Base-by-base conservation (phyloP, 202 grass and related monocot species). In the Schoenoplectus triqueter region DNA sequence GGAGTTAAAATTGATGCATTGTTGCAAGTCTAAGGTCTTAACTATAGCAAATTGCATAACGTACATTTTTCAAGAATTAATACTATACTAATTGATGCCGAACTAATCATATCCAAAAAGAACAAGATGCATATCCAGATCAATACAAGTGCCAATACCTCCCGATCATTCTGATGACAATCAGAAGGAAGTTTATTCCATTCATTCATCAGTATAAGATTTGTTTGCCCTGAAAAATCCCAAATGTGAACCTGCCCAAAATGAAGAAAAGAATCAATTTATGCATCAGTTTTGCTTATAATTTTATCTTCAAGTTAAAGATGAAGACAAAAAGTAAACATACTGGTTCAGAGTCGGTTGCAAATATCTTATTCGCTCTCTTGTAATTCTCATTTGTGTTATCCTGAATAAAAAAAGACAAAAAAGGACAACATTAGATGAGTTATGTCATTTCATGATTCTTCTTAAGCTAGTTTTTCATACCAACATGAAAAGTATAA, bases 201-300 rank as follows among this genome's bases (percentile, higher is more conserved):
- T 79, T 99, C 96, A 81, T 99, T 93, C 96, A 99, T 99, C 84
- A 99, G 78, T 88, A 99, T 95, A 73, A 95, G 84, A 76, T 99
- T 99, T 87, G 96, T 98, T 91, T 92, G 91, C 64, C 87, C 96
- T 87, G 96, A 99, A 92, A 95, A 99, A 92, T 99, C 96, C 96
- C 96, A 99, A 88, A 95, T 91, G 71, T 87, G 90, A 91, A 99
- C 91, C 96, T 99, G 89, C 48, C 78, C 82, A 90, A 84, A 92
- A 73, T 87, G 75, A 88, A 78, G 80, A 85, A 85, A 92, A 87
- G 11, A 89, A 87, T 88, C 81, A 91, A 84, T 67, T 82, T 44
- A 56, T 63, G 57, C 20, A n/a, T 10, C 31, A 87, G 75, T 73
- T 87, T 86, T 89, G 84, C 90, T 89, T 85, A 81, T 76, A 85